phyloP scores from a whole-genome alignment of 192 early-diverging fungal species.

The Chytriomyces sp. region DNA sequence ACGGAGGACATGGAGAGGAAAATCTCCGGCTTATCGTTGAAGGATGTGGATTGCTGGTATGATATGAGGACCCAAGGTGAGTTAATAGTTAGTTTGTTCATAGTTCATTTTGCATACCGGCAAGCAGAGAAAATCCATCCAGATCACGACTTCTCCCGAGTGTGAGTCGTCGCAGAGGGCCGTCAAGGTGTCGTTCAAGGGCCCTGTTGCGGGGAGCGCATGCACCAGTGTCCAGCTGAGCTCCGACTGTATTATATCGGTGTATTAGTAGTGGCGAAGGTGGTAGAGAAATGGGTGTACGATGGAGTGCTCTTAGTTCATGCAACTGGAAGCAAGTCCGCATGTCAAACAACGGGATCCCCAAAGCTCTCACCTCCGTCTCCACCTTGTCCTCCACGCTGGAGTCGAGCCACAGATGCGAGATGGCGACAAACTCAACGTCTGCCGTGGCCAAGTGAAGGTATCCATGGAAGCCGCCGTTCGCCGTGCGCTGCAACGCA shows the following conservation, averaged over 20 bases:
- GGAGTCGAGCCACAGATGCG: conserved; percentile 1
- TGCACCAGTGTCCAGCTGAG: not conserved
- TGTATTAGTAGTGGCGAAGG: too few species aligned
- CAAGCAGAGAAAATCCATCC: not conserved
- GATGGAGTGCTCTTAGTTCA: too few species aligned
- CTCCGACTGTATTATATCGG: too few species aligned
- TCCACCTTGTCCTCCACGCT: not conserved
- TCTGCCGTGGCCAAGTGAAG: not conserved
- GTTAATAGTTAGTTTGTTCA: too few species aligned
- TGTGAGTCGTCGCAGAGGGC: not conserved
- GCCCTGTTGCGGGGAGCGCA: not conserved
- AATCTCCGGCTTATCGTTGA: too few species aligned
- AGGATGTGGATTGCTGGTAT: too few species aligned
- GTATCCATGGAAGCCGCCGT: not conserved
- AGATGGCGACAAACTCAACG: not conserved
- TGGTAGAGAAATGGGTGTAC: too few species aligned
- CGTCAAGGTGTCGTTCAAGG: not conserved
- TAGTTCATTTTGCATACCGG: too few species aligned
- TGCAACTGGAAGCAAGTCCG: not conserved
- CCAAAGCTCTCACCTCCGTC: not conserved
- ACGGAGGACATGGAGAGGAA: conserved; percentile 1
- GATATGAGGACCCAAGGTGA: too few species aligned
- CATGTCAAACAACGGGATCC: not conserved
- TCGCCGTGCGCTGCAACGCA: not conserved
- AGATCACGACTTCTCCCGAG: not conserved